Evolutionary conservation across 2,329 filamentous ascomycete species (phyloP).

Genomic region (Plenodomus lindquistii): DNA sequence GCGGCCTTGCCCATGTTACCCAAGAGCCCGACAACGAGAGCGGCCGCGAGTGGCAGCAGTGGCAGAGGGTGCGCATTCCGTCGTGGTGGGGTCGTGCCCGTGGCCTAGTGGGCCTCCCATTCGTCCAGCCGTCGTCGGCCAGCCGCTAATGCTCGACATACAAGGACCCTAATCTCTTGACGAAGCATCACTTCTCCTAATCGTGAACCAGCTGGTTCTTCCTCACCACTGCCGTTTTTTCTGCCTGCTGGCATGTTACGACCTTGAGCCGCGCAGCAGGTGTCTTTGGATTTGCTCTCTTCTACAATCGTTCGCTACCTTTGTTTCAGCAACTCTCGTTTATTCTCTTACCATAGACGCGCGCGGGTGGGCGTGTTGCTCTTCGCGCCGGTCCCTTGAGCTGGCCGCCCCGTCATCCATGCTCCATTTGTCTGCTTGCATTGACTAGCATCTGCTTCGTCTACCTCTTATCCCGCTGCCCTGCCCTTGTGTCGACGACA

Average conservation of each 20-base stretch:
- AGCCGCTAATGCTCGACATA: slow-evolving; percentile 16
- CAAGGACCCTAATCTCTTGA: slow-evolving; percentile 1
- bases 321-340: slow-evolving; percentile 38
- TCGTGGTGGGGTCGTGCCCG: neutral
- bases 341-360: slow-evolving; percentile 32
- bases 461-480: slow-evolving; percentile 34
- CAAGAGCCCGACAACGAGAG: neutral
- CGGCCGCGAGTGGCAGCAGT: neutral
- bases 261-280: slow-evolving; percentile 27
- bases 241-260: slow-evolving; percentile 36
- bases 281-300: slow-evolving; percentile 33
- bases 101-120: neutral
- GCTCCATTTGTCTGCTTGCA: slow-evolving; percentile 43
- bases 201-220: slow-evolving; percentile 15
- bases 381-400: slow-evolving; percentile 39
- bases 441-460: slow-evolving; percentile 28
- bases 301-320: slow-evolving; percentile 28
- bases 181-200: slow-evolving; percentile 12
- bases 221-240: slow-evolving; percentile 6
- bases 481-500: slow-evolving; percentile 26
- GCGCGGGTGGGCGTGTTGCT: slow-evolving; percentile 28
- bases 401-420: slow-evolving; percentile 41
- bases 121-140: neutral
- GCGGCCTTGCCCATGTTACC: neutral
- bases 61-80: neutral